Conservation (phyloP, 2,329 filamentous ascomycete species). For the Tolypocladium guangdongense region DNA sequence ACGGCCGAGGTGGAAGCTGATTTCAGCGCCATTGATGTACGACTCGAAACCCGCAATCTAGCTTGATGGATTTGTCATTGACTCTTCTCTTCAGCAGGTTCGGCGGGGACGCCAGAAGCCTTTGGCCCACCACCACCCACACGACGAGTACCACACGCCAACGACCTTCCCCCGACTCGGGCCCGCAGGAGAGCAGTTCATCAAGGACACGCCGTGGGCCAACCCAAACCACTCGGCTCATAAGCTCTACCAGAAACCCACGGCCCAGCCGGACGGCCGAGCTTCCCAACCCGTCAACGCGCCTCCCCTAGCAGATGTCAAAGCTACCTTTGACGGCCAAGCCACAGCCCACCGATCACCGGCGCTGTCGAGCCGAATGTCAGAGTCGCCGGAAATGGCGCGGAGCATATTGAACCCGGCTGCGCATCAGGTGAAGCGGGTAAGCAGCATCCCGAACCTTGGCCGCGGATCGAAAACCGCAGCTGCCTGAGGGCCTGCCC, state of each 20-base stretch:
- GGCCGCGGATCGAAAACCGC: conserved; percentile 24
- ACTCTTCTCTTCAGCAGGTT: conserved; percentile 19
- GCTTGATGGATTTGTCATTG: conserved; percentile 6
- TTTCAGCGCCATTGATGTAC: conserved; percentile 76
- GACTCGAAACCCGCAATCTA: conserved; percentile 4
- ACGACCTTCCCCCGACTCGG: conserved; percentile 39
- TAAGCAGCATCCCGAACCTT: conserved; percentile 17
- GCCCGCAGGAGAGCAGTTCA: conserved; percentile 72
- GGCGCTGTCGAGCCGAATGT: conserved; percentile 15
- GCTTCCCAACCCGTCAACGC: conserved; percentile 9
- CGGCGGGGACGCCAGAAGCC: conserved; percentile 25
- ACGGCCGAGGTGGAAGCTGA: conserved; percentile 72
- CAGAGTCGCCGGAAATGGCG: conserved; percentile 34
- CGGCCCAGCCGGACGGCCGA: conserved; percentile 11
- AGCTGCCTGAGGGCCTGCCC: conserved; percentile 14
- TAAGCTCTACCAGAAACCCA: conserved; percentile 32
- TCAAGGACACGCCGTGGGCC: conserved; percentile 86
- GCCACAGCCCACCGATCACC: conserved; percentile 15
- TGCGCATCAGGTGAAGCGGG: conserved; percentile 22
- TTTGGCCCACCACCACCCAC: conserved; percentile 20
- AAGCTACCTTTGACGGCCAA: conserved; percentile 12
- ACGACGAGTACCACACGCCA: conserved; percentile 30
- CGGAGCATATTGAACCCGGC: conserved; percentile 22
- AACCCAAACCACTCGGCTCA: conserved; percentile 76
- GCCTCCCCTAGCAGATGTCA: conserved; percentile 10